Evolutionary conservation across 1,284 basidiomycete species (phyloP).

Genomic region (Irpex rosettiformis): DNA sequence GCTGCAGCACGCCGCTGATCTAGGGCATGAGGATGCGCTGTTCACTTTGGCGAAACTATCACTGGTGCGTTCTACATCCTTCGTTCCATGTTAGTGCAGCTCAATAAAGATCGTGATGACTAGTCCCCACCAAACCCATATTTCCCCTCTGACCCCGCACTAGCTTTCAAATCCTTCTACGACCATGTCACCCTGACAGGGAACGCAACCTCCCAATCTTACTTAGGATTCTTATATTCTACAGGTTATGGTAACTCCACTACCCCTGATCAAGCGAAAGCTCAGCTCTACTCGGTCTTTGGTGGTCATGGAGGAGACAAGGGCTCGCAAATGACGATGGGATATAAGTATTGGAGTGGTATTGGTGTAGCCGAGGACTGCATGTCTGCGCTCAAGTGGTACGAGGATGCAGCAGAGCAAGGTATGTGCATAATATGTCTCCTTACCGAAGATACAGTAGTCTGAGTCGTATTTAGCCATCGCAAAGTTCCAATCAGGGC

Average conservation of each 20-base stretch:
- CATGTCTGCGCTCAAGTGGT: slow-evolving; percentile 79
- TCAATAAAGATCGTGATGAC: neutral
- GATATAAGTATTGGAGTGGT: slow-evolving; percentile 94
- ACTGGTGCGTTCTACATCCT: slow-evolving; percentile 47
- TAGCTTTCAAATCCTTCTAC: slow-evolving; percentile 59
- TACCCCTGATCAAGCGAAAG: slow-evolving; percentile 67
- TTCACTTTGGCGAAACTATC: slow-evolving; percentile 70
- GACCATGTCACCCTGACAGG: slow-evolving; percentile 65
- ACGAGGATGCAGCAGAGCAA: slow-evolving; percentile 82
- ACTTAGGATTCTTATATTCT: slow-evolving; percentile 84
- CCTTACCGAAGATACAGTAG: neutral
- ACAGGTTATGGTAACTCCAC: slow-evolving; percentile 78
- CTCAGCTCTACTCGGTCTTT: slow-evolving; percentile 92
- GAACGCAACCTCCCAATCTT: slow-evolving; percentile 81
- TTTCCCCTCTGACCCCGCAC: slow-evolving; percentile 55
- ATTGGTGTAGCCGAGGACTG: slow-evolving; percentile 90
- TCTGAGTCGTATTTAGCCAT: slow-evolving; percentile 49
- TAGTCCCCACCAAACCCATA: slow-evolving; percentile 71
- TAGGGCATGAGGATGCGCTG: slow-evolving; percentile 76
- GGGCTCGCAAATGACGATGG: slow-evolving; percentile 90
- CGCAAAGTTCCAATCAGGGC: slow-evolving; percentile 73
- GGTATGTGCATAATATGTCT: slow-evolving; percentile 39
- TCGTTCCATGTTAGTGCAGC: slow-evolving; percentile 4
- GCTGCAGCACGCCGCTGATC: slow-evolving; percentile 72
- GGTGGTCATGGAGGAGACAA: slow-evolving; percentile 85